A percentile compares a stretch with the other conserved stretches of the same genome.
phyloP scores from a whole-genome alignment of 2,329 filamentous ascomycete genomes.

The Didymellaceae sp. region DNA sequence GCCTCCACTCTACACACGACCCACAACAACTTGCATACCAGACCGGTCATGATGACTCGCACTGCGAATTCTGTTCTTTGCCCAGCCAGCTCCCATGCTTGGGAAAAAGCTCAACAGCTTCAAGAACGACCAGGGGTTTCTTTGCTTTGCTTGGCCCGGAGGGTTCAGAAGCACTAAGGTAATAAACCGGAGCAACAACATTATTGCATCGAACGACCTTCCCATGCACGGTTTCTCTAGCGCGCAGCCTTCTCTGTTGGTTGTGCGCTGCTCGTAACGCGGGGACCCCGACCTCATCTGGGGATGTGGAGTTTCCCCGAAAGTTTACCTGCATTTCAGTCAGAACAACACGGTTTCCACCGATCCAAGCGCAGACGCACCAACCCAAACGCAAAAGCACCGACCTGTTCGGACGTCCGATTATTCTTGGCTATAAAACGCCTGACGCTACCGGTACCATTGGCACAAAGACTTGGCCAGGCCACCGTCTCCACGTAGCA shows the following conservation, averaged over 20 bases:
- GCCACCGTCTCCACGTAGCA: neutral
- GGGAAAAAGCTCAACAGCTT: constrained; percentile 6
- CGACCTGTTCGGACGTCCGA: constrained; percentile 5
- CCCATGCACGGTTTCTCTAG: constrained; percentile 5
- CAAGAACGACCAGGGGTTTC: constrained; percentile 7
- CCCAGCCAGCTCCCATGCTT: constrained; percentile 8
- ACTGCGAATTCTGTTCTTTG: neutral
- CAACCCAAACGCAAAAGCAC: neutral
- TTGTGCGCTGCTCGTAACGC: neutral
- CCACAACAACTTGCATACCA: constrained; percentile 4
- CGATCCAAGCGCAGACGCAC: neutral
- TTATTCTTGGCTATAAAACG: constrained; percentile 4
- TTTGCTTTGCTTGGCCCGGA: constrained; percentile 4
- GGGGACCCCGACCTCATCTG: constrained; percentile 10
- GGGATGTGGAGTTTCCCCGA: constrained; percentile 3
- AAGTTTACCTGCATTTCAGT: neutral
- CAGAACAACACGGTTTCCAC: neutral
- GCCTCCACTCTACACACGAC: neutral
- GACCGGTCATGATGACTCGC: constrained; percentile 19
- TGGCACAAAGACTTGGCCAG: constrained; percentile 2
- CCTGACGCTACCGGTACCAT: neutral
- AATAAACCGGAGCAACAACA: constrained; percentile 4
- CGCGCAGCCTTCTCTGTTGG: neutral
- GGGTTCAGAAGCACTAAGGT: constrained; percentile 2
- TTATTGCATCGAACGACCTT: constrained; percentile 1